Evolutionary conservation across 1,284 basidiomycete genomes (phyloP), one percentile per base, ranked within the genome.

Genomic region (Thecaphora frezii): DNA sequence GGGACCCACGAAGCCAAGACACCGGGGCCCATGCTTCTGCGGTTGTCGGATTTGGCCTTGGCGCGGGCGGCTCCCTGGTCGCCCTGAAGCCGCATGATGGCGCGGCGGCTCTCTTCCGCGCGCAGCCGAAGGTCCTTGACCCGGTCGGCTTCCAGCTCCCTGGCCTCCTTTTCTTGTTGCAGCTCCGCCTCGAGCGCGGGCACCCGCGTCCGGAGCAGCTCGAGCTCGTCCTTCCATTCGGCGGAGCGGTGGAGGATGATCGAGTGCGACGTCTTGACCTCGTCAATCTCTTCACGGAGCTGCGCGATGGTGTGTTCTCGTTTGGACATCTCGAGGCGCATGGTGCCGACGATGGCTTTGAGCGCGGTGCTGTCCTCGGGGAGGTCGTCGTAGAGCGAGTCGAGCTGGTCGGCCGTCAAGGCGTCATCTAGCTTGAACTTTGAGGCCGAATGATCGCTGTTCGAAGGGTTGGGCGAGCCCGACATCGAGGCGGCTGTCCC

Each of bases 51-150:
- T 44, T 71, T 71, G 14, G 66, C 66, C 25, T 69, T 69, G 18
- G 70, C 58, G 13, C 64, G 46, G 12, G 58, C 63, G 33, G 66
- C 58, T 19, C 60, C 58, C 46, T 74, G 72, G 38, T 70, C 61
- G 28, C 62, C 61, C 41, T 74, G 72, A 5, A 76, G 58, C 9
- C 71, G 50, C 73, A 76, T 76, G 58, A 76, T 74, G 36, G 73
- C 73, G 4, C 72, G 58, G 12, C 73, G 55, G 38, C 64, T 66
- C 45, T 76, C 73, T 37, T 76, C 73, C 24, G 66, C 67, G n/a
- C 70, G 57, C n/a, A 68, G 57, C 21, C 73, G 63, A 37, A 76
- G 59, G 39, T 74, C 72, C 26, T 72, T 71, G 53, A 76, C 72
- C 14, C 71, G 57, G 36, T 74, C 71, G 5, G 69, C 66, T 12